These are phyloP conservation scores for Coniophora puteana DNA, from an alignment of 1,284 basidiomycete genomes.

Conservation along the genomic window DNA sequence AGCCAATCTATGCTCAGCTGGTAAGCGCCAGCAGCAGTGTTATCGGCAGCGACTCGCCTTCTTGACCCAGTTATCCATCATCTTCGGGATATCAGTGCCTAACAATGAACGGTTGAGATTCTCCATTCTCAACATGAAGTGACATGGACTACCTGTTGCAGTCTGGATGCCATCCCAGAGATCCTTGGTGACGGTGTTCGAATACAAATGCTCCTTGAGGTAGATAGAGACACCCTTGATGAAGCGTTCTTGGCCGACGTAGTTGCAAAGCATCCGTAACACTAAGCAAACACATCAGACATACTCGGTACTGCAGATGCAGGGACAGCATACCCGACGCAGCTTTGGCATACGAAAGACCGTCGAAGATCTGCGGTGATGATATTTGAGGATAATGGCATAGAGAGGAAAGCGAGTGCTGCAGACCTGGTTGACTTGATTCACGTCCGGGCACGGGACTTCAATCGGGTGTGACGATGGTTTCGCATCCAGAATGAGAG, in stretches of 20 bases:
- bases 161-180: conserved; percentile 88
- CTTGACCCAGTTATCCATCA: conserved; percentile 94
- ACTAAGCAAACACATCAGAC: conserved; percentile 40
- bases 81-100: conserved; percentile 59
- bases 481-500: conserved; percentile 84
- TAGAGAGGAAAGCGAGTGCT: too few relatives aligned
- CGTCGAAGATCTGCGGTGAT: conserved; percentile 81
- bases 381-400: neutral
- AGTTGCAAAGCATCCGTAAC: conserved; percentile 88
- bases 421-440: conserved; percentile 75
- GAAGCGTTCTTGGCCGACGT: conserved; percentile 89
- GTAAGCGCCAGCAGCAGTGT: too few relatives aligned
- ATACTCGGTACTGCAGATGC: too few relatives aligned
- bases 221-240: conserved; percentile 88
- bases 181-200: conserved; percentile 84
- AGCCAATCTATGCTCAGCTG: conserved; percentile 65
- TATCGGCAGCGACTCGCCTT: conserved; percentile 61
- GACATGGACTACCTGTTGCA: conserved; percentile 58
- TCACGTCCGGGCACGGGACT: conserved; percentile 86
- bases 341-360: conserved; percentile 84
- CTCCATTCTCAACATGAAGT: conserved; percentile 3
- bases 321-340: conserved; percentile 54
- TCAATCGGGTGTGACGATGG: conserved; percentile 95
- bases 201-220: conserved; percentile 84
- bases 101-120: conserved; percentile 13